Percentiles rank a stretch among this genome's conserved stretches.
These are phyloP conservation scores for Trapa incisa DNA, from an alignment of 345 rosid species.

Conservation along the genomic window DNA sequence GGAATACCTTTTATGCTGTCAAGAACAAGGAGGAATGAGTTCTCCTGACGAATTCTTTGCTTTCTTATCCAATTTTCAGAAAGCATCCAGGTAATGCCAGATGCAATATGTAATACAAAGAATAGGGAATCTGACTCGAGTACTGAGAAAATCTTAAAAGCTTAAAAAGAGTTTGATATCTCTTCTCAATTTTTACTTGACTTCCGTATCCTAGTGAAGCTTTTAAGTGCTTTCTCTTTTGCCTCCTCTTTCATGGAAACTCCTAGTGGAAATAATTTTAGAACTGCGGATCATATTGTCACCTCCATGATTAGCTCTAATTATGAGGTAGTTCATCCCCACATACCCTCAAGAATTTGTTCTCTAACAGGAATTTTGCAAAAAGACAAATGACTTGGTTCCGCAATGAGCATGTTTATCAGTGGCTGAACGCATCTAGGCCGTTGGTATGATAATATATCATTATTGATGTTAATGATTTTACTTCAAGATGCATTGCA, in stretches of 20 bases:
- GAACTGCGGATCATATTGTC: not conserved
- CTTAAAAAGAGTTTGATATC: not conserved
- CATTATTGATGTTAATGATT: not conserved
- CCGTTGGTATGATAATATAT: conserved; percentile 41
- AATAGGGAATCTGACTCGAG: not conserved
- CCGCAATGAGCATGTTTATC: conserved; percentile 64
- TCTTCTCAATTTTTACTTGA: not conserved
- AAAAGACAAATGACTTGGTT: conserved; percentile 96
- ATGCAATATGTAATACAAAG: not conserved
- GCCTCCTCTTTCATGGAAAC: not conserved
- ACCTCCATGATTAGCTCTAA: not conserved
- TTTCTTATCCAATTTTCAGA: conserved; percentile 73
- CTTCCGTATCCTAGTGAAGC: not conserved
- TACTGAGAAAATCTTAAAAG: not conserved
- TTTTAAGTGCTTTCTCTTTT: not conserved
- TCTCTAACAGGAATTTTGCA: conserved; percentile 67
- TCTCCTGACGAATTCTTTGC: conserved; percentile 50
- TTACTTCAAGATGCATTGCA: not conserved
- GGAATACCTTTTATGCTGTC: conserved; percentile 64
- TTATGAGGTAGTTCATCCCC: not conserved
- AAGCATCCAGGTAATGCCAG: conserved; percentile 53
- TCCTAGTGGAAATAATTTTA: not conserved
- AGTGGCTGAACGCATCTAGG: conserved; percentile 85
- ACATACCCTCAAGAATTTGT: conserved; percentile 1
- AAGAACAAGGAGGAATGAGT: conserved; percentile 41